Conservation (phyloP, 306 rosid genomes). For the Trifolium dubium region DNA sequence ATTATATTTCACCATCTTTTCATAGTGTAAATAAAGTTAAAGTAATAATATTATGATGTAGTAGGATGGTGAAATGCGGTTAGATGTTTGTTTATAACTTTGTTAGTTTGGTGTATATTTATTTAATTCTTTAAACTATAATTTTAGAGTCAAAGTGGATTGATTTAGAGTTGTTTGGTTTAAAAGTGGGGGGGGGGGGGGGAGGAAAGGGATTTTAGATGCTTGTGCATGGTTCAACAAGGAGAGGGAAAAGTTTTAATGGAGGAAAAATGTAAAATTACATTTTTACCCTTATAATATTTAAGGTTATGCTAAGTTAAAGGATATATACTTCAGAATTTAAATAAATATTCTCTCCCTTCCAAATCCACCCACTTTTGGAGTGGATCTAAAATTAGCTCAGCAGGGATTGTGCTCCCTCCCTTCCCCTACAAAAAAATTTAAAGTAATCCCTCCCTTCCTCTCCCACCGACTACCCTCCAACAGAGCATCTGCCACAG, state of each 20-base stretch:
- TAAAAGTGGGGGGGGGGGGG: neutral
- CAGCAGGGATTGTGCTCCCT: neutral
- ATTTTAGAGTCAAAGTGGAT: too few relatives aligned
- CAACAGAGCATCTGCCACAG: neutral
- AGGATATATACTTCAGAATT: neutral
- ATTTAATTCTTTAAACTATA: conserved; percentile 12
- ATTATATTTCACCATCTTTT: neutral
- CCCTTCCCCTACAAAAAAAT: neutral
- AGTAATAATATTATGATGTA: neutral
- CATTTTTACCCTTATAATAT: neutral
- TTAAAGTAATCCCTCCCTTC: neutral
- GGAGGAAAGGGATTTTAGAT: neutral
- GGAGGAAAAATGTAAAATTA: neutral
- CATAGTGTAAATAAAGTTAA: neutral
- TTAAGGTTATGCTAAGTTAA: neutral
- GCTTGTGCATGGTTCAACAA: neutral
- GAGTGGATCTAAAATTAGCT: neutral
- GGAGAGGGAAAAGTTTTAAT: neutral
- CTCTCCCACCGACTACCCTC: neutral
- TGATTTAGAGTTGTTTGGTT: conserved; percentile 6
- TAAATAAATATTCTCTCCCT: neutral
- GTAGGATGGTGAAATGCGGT: neutral
- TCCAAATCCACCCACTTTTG: neutral
- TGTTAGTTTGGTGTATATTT: neutral
- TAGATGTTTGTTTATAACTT: neutral